These are phyloP conservation scores for Rhodotorula sp. DNA, from an alignment of 1,284 basidiomycete species.

Conservation along the genomic window DNA sequence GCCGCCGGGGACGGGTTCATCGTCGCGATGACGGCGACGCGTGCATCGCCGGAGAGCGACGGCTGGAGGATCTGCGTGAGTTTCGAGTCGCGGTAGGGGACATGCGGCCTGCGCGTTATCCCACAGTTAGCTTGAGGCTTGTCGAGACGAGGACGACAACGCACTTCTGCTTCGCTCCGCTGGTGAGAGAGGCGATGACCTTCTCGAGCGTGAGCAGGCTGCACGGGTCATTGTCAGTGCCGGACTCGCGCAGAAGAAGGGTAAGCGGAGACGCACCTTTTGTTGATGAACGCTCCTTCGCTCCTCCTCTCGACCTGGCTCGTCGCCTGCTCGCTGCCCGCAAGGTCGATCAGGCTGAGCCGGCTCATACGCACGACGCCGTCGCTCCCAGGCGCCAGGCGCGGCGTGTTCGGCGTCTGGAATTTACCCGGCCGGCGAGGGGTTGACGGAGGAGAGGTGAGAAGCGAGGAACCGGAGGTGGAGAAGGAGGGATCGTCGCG, in stretches of 20 bases:
- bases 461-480: background rate
- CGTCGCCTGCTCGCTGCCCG: conserved; percentile 93
- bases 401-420: conserved; percentile 30
- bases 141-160: conserved; percentile 24
- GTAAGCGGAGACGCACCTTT: conserved; percentile 53
- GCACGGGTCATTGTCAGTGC: conserved; percentile 46
- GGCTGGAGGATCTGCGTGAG: conserved; percentile 90
- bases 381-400: conserved; percentile 20
- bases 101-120: conserved; percentile 63
- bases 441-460: conserved; percentile 4
- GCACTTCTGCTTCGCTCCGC: conserved; percentile 73
- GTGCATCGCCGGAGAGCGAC: conserved; percentile 88
- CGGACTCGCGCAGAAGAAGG: conserved; percentile 41
- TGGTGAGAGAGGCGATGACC: conserved; percentile 80
- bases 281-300: conserved; percentile 93
- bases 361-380: conserved; percentile 40
- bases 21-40: conserved; percentile 94
- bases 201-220: conserved; percentile 78
- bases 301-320: conserved; percentile 87
- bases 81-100: conserved; percentile 95
- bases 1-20: conserved; percentile 71
- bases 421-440: background rate
- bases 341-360: conserved; percentile 88
- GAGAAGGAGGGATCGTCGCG: conserved; percentile 35
- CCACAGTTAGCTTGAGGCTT: background rate